Evolutionary conservation across 2,329 filamentous ascomycete species (phyloP), one percentile per base, ranked within the genome.

Genomic region (Xylaria sp.): DNA sequence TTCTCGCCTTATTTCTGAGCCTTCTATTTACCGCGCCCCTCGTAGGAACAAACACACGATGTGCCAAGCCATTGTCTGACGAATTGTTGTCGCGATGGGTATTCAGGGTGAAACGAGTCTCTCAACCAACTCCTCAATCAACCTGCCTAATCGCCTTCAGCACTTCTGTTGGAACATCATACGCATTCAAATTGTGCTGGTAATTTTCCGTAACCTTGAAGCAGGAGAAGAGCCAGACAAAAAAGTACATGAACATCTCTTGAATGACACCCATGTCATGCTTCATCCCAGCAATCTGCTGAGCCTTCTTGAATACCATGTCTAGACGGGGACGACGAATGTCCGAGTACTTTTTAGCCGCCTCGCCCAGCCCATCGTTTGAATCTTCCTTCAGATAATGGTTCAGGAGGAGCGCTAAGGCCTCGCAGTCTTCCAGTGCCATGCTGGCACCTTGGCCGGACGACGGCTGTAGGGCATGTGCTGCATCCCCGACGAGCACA

Each of bases 241-340:
- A 60, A 17, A 63, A 51, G 43, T 65, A 65, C 60, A 63, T 65
- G n/a, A 65, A 10, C 63, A 63, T 65, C 31, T 65, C 63, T 25
- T 63, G 47, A 29, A 55, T 5, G 4, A 65, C 1, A 7, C 48
- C 31, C 63, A 60, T 63, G 48, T 65, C 63, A n/a, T 65, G 55
- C 35, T 65, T 65, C 60, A 65, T 63, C 8, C 55, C 60, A 13
- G 63, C 56, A 48, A 65, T 55, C 19, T 65, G 60, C 44, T 65
- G 63, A 19, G 63, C 60, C 44, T 60, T 58, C 47, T 63, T 63
- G 29, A 60, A 63, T 27, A 65, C 63, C 55, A 60, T 63, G 37
- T 44, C 60, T 10, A 65, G 53, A 17, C 59, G 63, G 2, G 63
- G 60, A 49, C 59, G 63, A 31, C 63, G 60, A 2, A 65, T 47